Evolutionary conservation across 2,329 filamentous ascomycete species (phyloP), one percentile per base, ranked within the genome.

Genomic region (Verticillium isaacii): DNA sequence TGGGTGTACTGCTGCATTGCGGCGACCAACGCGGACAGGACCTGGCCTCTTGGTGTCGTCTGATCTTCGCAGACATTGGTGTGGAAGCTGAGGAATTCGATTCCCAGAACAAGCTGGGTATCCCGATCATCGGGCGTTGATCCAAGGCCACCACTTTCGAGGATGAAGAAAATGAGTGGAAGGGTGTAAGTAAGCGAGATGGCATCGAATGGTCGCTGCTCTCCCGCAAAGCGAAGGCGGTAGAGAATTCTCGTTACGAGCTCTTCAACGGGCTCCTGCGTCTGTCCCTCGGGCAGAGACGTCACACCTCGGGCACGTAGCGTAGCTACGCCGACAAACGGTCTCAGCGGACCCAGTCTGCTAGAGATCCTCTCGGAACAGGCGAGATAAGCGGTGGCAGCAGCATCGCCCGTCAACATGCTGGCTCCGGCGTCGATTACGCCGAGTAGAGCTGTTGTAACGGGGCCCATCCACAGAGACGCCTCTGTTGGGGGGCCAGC

Each of bases 131-230:
- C 95, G 1, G 83, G 74, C 29, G 84, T 84, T 37, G 84, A 79
- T 34, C 89, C 90, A 67, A 96, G 87, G 1, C 93, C 93, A 50
- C 93, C 92, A 64, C 89, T 88, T 63, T 87, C 85, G 23, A 99
- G 82, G 19, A 98, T 84, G 23, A 91, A 78, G 67, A 96, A 88
- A 3, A 97, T 77, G 17, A 99, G 81, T 0, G 94, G 92, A 34
- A 98, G 79, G 58, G 93, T 86, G 72, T 98, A 99, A 62, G 91
- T 92, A 29, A 98, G 80, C 1, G 94, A 94, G 4, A 95, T 89
- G 2, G 87, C 82, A 72, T 99, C 95, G 68, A 99, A 93, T 0
- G 94, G 93, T n/a, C 93, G 87, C 73, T 98, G 94, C 73, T 98
- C 95, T 59, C 91, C 90, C 41, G 93, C 85, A 73, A 97, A 97